These are phyloP conservation scores for Sarcocystis neurona DNA, from an alignment of 169 alveolate genomes.

Conservation along the genomic window DNA sequence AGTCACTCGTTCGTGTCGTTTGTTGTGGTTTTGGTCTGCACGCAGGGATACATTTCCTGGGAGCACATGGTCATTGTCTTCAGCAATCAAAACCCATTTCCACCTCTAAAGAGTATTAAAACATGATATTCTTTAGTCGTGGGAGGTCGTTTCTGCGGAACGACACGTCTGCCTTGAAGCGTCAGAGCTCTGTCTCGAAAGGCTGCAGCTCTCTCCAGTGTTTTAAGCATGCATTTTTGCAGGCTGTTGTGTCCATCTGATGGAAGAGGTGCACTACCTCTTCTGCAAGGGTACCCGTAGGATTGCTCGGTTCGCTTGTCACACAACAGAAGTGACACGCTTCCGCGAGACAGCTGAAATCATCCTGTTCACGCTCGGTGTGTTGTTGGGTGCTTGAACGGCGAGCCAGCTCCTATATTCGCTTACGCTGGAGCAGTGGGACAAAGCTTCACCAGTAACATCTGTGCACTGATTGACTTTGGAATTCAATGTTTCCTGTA, in stretches of 20 bases:
- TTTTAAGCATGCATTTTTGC: background rate
- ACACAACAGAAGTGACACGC: constrained; percentile 50
- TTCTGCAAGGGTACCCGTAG: too few species aligned
- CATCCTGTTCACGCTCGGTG: constrained; percentile 3
- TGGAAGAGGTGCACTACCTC: too few species aligned
- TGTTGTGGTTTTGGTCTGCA: too few species aligned
- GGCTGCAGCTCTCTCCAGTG: too few species aligned
- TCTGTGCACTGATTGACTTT: constrained; percentile 33
- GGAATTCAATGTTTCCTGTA: constrained; percentile 3
- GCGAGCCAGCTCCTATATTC: background rate
- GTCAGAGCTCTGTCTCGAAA: too few species aligned
- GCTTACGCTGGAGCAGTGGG: constrained; percentile 33
- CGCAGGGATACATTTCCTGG: constrained; percentile 84
- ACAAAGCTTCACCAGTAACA: constrained; percentile 18
- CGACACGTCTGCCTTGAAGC: too few species aligned
- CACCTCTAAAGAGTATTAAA: constrained; percentile 57
- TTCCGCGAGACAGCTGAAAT: constrained; percentile 19
- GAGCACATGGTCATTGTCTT: constrained; percentile 79
- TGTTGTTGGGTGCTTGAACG: background rate
- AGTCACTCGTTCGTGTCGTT: too few species aligned
- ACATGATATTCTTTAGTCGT: too few species aligned
- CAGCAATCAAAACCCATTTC: constrained; percentile 82
- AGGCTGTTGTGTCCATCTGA: background rate
- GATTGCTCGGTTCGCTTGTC: constrained; percentile 41
- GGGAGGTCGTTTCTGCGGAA: too few species aligned